These are phyloP conservation scores for Mesotaenium endlicherianum DNA, from an alignment of 139 green algal species.

Conservation along the genomic window DNA sequence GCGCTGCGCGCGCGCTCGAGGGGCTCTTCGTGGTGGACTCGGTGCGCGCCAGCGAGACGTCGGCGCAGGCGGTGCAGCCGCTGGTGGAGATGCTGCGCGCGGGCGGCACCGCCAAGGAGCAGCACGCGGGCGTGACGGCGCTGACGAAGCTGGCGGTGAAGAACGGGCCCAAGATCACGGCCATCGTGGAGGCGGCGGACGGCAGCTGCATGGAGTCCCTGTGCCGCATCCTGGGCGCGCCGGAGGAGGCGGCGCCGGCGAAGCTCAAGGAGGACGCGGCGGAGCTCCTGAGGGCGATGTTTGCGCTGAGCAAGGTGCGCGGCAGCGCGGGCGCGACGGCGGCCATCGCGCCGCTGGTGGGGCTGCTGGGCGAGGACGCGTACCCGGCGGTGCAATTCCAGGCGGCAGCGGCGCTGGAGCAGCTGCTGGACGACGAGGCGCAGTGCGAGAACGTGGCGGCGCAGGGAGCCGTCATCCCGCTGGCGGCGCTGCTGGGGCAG, in stretches of 20 bases:
- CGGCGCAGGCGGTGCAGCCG: constrained; percentile 11
- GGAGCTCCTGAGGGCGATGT: constrained; percentile 20
- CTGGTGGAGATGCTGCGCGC: constrained; percentile 37
- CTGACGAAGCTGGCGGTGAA: constrained; percentile 10
- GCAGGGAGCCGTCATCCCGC: constrained; percentile 10
- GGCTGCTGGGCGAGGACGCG: background rate
- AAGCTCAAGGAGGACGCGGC: constrained; percentile 7
- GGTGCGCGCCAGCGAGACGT: background rate
- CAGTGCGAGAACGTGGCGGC: constrained; percentile 16
- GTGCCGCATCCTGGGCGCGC: background rate
- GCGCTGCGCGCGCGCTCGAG: constrained; percentile 11
- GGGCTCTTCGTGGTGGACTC: constrained; percentile 20
- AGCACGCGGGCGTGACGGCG: constrained; percentile 16
- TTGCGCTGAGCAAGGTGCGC: background rate
- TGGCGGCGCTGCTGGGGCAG: constrained; percentile 10
- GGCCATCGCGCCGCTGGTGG: constrained; percentile 25
- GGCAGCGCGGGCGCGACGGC: background rate
- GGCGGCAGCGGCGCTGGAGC: constrained; percentile 18
- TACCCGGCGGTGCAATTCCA: background rate
- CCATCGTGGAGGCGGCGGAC: constrained; percentile 1
- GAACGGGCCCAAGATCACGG: constrained; percentile 11
- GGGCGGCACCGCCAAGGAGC: constrained; percentile 1
- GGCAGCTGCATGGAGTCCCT: constrained; percentile 15
- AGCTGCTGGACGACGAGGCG: constrained; percentile 35
- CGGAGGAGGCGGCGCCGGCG: background rate